Evolutionary conservation across 2,329 filamentous ascomycete genomes (phyloP).

Genomic region (Tricladium varicosporioides): DNA sequence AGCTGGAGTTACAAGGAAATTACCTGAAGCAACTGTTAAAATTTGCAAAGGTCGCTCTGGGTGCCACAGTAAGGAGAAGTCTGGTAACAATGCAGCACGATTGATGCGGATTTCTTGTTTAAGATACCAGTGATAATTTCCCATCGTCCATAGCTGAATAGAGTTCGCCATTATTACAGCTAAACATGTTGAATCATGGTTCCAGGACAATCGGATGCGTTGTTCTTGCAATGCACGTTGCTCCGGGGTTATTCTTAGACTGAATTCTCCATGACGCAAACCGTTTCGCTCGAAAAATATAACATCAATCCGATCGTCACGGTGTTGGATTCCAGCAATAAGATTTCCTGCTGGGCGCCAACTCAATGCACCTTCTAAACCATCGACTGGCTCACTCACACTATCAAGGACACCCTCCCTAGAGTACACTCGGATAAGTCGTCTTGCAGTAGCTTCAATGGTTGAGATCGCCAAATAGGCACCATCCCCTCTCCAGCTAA

Average conservation of each 20-base stretch:
- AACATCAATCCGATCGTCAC: conserved; percentile 69
- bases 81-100: conserved; percentile 35
- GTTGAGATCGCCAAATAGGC: conserved; percentile 85
- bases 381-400: conserved; percentile 91
- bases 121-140: conserved; percentile 97
- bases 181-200: conserved; percentile 85
- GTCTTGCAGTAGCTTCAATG: conserved; percentile 64
- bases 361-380: conserved; percentile 80
- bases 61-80: conserved; percentile 62
- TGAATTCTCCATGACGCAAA: conserved; percentile 92
- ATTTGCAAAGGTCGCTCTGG: conserved; percentile 77
- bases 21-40: conserved; percentile 52
- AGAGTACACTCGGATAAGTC: conserved; percentile 86
- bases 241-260: conserved; percentile 64
- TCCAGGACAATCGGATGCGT: conserved; percentile 75
- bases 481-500: conserved; percentile 95
- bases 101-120: conserved; percentile 75
- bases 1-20: conserved; percentile 19
- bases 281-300: conserved; percentile 97
- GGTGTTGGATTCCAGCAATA: conserved; percentile 79
- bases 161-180: conserved; percentile 73
- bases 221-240: conserved; percentile 53
- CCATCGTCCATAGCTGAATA: conserved; percentile 94
- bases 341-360: conserved; percentile 92
- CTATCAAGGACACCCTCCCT: conserved; percentile 89